A percentile compares a stretch with the other conserved stretches of the same genome.
Evolutionary conservation across 106 monocot genomes (phyloP).

Genomic region (Dendrobium catenatum): DNA sequence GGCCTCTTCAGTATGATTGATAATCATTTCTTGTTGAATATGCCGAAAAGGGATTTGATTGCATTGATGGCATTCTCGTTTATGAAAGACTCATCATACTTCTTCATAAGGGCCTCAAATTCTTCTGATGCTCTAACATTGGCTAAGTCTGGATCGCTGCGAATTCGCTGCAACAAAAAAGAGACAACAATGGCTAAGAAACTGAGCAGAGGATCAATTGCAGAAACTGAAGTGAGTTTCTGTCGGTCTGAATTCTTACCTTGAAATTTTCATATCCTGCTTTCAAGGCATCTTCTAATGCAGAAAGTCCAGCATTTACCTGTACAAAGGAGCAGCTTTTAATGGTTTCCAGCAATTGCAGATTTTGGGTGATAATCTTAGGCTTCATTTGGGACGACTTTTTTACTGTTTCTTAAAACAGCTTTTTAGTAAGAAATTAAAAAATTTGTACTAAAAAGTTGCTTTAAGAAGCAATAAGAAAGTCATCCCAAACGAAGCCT

Average conservation of each 20-base stretch:
- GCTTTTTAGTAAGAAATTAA: no score
- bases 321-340: conserved; percentile 7
- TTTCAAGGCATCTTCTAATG: conserved; percentile 78
- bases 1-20: no score
- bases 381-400: no score
- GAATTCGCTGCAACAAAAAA: conserved; percentile 40
- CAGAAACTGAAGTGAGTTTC: background rate
- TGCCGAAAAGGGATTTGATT: conserved; percentile 89
- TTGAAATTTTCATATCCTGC: conserved; percentile 89
- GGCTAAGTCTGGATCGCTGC: conserved; percentile 81
- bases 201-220: background rate
- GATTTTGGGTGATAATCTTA: no score
- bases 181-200: background rate
- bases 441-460: no score
- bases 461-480: no score
- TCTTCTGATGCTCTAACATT: conserved; percentile 68
- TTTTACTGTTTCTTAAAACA: no score
- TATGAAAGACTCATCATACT: conserved; percentile 91
- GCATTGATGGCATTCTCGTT: conserved; percentile 93
- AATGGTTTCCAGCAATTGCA: no score
- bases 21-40: conserved; percentile 63
- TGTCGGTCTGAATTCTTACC: conserved; percentile 22
- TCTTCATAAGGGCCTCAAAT: conserved; percentile 80
- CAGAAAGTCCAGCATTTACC: conserved; percentile 91
- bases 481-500: no score